Percentiles rank a stretch among this genome's conserved stretches.
Evolutionary conservation across 345 rosid genomes (phyloP).

Genomic region (Stellera chamaejasme): DNA sequence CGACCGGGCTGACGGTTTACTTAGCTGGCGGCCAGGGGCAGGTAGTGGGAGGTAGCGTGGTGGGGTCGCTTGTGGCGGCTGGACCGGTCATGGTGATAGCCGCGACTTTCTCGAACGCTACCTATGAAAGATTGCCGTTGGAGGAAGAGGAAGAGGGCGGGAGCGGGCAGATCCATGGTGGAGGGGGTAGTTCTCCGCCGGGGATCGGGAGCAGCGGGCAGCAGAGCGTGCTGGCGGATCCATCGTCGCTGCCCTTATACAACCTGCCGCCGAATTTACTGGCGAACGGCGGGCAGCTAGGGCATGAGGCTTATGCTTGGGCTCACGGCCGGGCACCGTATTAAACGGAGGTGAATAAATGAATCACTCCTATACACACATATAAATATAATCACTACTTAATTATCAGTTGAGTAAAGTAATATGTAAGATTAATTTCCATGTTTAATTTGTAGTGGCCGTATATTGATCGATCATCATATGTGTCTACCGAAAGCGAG

Average conservation of each 20-base stretch:
- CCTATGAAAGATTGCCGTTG: constrained; percentile 69
- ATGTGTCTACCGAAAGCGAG: no score
- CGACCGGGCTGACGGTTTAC: constrained; percentile 75
- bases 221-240: constrained; percentile 33
- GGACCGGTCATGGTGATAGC: constrained; percentile 84
- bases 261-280: constrained; percentile 45
- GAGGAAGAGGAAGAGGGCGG: constrained; percentile 57
- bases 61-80: constrained; percentile 57
- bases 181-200: constrained; percentile 38
- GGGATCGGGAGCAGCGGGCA: constrained; percentile 32
- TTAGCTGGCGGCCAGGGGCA: constrained; percentile 76
- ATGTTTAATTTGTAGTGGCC: no score
- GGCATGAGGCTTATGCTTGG: constrained; percentile 67
- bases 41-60: constrained; percentile 75
- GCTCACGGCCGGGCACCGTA: constrained; percentile 50
- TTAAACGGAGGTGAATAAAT: constrained; percentile 18
- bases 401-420: no score
- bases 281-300: constrained; percentile 48
- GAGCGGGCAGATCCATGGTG: constrained; percentile 35
- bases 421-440: no score
- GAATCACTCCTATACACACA: no score
- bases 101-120: constrained; percentile 79
- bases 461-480: no score
- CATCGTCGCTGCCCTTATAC: constrained; percentile 38
- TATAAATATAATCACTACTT: no score